phyloP scores from a whole-genome alignment of 2,329 filamentous ascomycete genomes.

The Thielaviopsis musarum region DNA sequence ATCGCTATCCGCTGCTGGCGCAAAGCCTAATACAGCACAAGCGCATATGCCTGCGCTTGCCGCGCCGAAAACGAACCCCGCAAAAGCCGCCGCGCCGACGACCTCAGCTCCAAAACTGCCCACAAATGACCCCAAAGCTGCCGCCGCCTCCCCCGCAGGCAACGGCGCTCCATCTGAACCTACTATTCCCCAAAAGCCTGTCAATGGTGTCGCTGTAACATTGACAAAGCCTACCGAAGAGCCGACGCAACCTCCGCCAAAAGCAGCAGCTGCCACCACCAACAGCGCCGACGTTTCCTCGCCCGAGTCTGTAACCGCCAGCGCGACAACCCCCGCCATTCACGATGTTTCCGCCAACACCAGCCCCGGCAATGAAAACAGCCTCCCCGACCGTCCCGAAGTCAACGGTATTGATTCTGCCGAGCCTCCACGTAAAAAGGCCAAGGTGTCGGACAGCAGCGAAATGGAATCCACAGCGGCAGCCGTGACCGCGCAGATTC shows the following conservation, averaged over 20 bases:
- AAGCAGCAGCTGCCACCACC: neutral
- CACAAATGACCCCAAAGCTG: no score
- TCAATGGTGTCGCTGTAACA: no score
- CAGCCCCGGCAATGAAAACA: slow-evolving; percentile 49
- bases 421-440: slow-evolving; percentile 4
- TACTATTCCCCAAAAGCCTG: no score
- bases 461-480: slow-evolving; percentile 2
- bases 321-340: slow-evolving; percentile 53
- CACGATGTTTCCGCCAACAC: slow-evolving; percentile 56
- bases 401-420: slow-evolving; percentile 13
- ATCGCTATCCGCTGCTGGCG: neutral
- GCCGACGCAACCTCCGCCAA: neutral
- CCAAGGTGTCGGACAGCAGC: neutral
- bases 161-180: no score
- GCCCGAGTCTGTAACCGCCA: slow-evolving; percentile 52
- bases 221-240: neutral
- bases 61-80: no score
- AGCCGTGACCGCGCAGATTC: neutral
- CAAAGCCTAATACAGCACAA: neutral
- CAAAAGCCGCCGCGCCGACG: neutral
- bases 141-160: no score
- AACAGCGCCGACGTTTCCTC: slow-evolving; percentile 26
- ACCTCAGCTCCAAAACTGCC: neutral
- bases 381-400: neutral
- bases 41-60: neutral